Conservation (phyloP, 306 rosid genomes). For the Cucurbita ficifolia region DNA sequence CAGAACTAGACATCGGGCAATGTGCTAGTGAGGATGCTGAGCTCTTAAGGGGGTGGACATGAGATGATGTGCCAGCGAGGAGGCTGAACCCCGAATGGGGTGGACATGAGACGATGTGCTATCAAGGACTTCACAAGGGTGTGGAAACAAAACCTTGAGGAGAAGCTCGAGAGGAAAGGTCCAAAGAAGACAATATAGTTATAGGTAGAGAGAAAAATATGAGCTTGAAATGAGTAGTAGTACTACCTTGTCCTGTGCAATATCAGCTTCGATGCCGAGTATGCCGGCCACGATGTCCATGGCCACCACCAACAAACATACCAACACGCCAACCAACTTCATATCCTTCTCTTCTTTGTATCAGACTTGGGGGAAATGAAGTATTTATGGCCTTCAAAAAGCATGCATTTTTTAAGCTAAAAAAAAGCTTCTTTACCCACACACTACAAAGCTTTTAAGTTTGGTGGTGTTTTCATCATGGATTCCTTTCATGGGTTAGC, state of each 20-base stretch:
- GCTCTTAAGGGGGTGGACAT: too few species aligned
- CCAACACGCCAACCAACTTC: conserved; percentile 44
- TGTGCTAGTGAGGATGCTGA: too few species aligned
- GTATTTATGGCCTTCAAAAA: conserved; percentile 10
- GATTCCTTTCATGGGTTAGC: conserved; percentile 54
- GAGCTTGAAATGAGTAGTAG: too few species aligned
- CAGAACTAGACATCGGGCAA: too few species aligned
- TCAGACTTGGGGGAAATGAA: neutral
- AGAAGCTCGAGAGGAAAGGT: too few species aligned
- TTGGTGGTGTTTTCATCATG: conserved; percentile 17
- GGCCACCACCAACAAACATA: conserved; percentile 51
- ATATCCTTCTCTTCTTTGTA: neutral
- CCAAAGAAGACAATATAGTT: too few species aligned
- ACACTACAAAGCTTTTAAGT: conserved; percentile 20
- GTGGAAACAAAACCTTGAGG: too few species aligned
- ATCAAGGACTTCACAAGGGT: too few species aligned
- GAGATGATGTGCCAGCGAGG: too few species aligned
- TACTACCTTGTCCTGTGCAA: conserved; percentile 71
- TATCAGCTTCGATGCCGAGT: conserved; percentile 81
- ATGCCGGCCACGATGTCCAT: conserved; percentile 82
- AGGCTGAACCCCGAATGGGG: too few species aligned
- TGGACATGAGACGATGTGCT: too few species aligned
- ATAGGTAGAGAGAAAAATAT: too few species aligned
- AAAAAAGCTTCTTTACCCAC: conserved; percentile 27
- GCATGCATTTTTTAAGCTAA: neutral